These are phyloP conservation scores for Saposhnikovia divaricata DNA, from an alignment of 129 eudicot species.

Conservation along the genomic window DNA sequence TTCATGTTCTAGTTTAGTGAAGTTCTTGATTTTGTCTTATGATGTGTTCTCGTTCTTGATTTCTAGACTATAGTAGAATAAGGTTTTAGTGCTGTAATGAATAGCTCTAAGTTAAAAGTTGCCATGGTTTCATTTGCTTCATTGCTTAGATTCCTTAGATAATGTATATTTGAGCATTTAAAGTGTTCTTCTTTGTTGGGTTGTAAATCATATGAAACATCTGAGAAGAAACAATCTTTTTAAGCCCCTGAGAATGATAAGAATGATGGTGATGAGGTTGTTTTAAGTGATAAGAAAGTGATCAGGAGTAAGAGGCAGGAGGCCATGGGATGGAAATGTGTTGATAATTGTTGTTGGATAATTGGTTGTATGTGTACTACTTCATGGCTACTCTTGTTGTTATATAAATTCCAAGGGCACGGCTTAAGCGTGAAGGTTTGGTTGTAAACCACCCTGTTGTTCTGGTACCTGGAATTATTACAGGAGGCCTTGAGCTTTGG, in stretches of 20 bases:
- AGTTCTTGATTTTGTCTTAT: neutral
- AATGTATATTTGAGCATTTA: slow-evolving; percentile 41
- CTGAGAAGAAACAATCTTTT: slow-evolving; percentile 23
- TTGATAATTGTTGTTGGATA: slow-evolving; percentile 68
- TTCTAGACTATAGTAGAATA: too few relatives aligned
- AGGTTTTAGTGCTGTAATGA: neutral
- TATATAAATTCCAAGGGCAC: slow-evolving; percentile 60
- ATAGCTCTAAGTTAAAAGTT: slow-evolving; percentile 1
- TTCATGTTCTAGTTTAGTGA: neutral
- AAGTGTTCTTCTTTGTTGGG: slow-evolving; percentile 21
- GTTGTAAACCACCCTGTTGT: slow-evolving; percentile 76
- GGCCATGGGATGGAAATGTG: slow-evolving; percentile 46
- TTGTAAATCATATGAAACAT: slow-evolving; percentile 23
- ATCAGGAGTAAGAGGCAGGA: slow-evolving; percentile 8
- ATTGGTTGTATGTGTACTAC: slow-evolving; percentile 64
- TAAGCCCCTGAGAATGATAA: slow-evolving; percentile 24
- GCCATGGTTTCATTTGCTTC: slow-evolving; percentile 63
- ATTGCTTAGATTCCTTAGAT: slow-evolving; percentile 53
- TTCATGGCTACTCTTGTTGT: slow-evolving; percentile 74
- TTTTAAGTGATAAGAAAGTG: neutral
- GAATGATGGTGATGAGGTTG: slow-evolving; percentile 21
- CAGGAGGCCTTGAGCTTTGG: slow-evolving; percentile 98
- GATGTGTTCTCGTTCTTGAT: too few relatives aligned
- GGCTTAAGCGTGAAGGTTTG: slow-evolving; percentile 72
- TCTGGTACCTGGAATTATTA: slow-evolving; percentile 84